Evolutionary conservation across 2,329 filamentous ascomycete species (phyloP), one percentile per base, ranked within the genome.

Genomic region (Penicillium concentricum): DNA sequence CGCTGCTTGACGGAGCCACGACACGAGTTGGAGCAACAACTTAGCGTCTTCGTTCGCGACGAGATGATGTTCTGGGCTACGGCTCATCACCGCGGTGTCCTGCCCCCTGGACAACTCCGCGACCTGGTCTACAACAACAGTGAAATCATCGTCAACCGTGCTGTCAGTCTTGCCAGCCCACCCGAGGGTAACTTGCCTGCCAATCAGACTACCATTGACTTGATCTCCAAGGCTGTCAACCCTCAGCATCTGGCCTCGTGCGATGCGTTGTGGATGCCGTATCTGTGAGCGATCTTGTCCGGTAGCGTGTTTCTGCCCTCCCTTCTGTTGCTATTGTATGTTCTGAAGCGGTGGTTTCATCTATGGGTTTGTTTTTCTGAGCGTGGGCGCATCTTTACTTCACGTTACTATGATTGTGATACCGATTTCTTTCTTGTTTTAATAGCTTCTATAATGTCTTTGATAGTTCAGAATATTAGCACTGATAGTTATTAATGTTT

Each of bases 61-160:
- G 94, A 99, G 77, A 95, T 99, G 84, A 92, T 93, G 63, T 95
- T 92, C 78, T 99, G 94, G 94, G 92, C 92, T 66, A 95, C 90
- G 3, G 89, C 87, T 62, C 83, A 86, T 61, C 90, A 96, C 71
- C 85, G 91, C 44, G 74, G 79, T 6, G 73, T 77, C 26, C 80
- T 88, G 65, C 84, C 82, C 41, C 87, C 91, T 57, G 84, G 82
- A 32, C 87, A 90, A 70, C 79, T 95, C 47, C 81, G 90, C 22
- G 90, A 94, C 56, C 84, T 87, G 61, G 92, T 96, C 34, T 87
- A 92, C 76, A 81, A 84, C 51, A 99, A 99, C 74, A 91, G 88
- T 64, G 92, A 97, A 58, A 84, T 91, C 65, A 92, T 99, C 57
- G 92, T 97, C 51, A 96, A 96, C 80, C 85, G 92, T 60, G 93